Conservation (phyloP, 306 rosid species). For the Psophocarpus tetragonolobus region DNA sequence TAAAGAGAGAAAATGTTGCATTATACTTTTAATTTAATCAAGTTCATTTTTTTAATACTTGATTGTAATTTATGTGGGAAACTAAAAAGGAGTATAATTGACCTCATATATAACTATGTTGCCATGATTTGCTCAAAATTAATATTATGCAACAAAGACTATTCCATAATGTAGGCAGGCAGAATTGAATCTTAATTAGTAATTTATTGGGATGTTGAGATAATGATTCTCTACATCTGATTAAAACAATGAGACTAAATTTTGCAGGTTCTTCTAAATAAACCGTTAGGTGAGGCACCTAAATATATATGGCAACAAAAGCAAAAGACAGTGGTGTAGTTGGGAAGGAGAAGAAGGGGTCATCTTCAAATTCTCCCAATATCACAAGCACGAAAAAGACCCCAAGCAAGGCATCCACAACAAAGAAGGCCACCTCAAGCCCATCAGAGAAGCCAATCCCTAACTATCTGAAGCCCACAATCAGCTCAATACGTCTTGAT, state of each 20-base stretch:
- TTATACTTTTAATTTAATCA: neutral
- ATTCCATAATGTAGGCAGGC: neutral
- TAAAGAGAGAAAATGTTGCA: neutral
- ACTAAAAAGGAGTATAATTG: no score
- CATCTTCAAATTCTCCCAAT: constrained; percentile 36
- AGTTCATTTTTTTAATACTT: neutral
- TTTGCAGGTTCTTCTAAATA: constrained; percentile 17
- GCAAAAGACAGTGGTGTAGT: constrained; percentile 43
- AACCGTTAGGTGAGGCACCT: neutral
- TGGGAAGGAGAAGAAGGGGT: constrained; percentile 59
- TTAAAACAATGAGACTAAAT: neutral
- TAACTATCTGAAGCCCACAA: constrained; percentile 66
- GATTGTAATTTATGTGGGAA: neutral
- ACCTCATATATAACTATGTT: neutral
- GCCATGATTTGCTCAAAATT: neutral
- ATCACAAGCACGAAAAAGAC: constrained; percentile 37
- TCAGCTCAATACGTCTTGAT: constrained; percentile 51
- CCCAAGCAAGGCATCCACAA: constrained; percentile 34
- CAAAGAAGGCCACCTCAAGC: constrained; percentile 29
- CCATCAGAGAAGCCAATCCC: constrained; percentile 57
- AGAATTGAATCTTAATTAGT: neutral
- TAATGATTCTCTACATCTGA: neutral
- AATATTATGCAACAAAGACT: neutral
- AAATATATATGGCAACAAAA: constrained; percentile 63
- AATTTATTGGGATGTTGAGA: neutral